These are phyloP conservation scores for Lyophyllum atratum DNA, from an alignment of 768 basidiomycete species.

Conservation along the genomic window DNA sequence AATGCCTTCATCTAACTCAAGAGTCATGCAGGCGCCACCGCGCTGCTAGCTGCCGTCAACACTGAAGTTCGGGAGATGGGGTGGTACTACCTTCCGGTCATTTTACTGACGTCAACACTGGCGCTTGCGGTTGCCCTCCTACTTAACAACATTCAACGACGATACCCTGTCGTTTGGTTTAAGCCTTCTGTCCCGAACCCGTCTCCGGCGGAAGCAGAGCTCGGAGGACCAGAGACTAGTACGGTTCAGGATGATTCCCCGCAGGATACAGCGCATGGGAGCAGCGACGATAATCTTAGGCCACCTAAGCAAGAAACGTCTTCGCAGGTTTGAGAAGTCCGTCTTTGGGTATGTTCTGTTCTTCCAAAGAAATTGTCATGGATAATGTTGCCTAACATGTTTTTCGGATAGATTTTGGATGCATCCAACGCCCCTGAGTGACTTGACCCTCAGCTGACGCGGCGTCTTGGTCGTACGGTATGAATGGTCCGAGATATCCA, in stretches of 20 bases:
- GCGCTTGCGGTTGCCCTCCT: constrained; percentile 46
- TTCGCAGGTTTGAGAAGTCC: constrained; percentile 3
- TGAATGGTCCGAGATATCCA: not conserved
- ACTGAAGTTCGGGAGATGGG: constrained; percentile 41
- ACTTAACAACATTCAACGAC: constrained; percentile 51
- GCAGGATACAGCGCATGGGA: not conserved
- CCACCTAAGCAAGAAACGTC: constrained; percentile 3
- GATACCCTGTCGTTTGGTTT: constrained; percentile 53
- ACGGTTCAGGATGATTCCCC: not conserved
- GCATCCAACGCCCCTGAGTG: not conserved
- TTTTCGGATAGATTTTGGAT: not conserved
- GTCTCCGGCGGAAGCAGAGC: constrained; percentile 17
- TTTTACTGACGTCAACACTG: constrained; percentile 48
- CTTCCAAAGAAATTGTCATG: not conserved
- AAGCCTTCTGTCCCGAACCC: constrained; percentile 21
- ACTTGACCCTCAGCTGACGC: too few species aligned
- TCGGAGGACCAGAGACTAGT: constrained; percentile 10
- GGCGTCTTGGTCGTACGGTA: too few species aligned
- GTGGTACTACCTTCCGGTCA: constrained; percentile 56
- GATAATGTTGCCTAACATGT: not conserved
- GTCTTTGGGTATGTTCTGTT: not conserved
- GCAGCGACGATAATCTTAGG: constrained; percentile 2
- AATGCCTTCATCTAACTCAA: not conserved
- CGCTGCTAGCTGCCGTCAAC: constrained; percentile 48
- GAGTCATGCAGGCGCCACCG: constrained; percentile 45